Evolutionary conservation across 2,329 filamentous ascomycete genomes (phyloP), one percentile per base, ranked within the genome.

Genomic region (Fusarium sp.): DNA sequence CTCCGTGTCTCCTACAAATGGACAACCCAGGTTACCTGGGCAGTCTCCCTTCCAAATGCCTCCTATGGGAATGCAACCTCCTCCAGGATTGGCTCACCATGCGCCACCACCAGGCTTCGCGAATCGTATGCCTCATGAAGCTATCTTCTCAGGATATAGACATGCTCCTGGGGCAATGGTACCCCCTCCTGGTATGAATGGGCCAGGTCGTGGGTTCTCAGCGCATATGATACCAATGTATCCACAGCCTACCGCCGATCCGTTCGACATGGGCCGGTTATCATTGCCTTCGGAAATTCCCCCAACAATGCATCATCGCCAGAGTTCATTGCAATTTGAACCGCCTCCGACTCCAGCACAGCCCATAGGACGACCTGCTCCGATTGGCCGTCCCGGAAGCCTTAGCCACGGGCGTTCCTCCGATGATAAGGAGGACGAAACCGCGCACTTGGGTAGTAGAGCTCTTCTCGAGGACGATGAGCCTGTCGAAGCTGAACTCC

Each of bases 341-440:
- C 70, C 78, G 6, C 75, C 81, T 9, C 78, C 81, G 25, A 78
- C 83, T 13, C 82, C 87, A 54, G 84, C 90, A 33, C 90, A 93
- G 66, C 92, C 92, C 2, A 95, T 96, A 63, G 87, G 90, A 45
- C 87, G 94, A 54, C 95, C 94, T 25, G 88, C 92, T 23, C 95
- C 95, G 1, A 97, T 98, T 67, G 93, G 95, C 65, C 88, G 94
- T 33, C 95, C 96, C 1, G 90, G 90, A 17, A 97, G 94, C 76
- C 88, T 87, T 23, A 85, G 84, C 17, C 84, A 86, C 46, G 85
- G 85, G 15, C 84, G 83, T 44, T 81, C 81, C 49, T 73, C 72
- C 47, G 83, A 84, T 25, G 80, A 82, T 27, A 89, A 90, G 56
- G 82, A 93, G 20, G 93, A 95, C 56, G 88, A 92, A 55, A 91